Conservation (phyloP, 352 stramenopile species). For the Pythium aristosporum region DNA sequence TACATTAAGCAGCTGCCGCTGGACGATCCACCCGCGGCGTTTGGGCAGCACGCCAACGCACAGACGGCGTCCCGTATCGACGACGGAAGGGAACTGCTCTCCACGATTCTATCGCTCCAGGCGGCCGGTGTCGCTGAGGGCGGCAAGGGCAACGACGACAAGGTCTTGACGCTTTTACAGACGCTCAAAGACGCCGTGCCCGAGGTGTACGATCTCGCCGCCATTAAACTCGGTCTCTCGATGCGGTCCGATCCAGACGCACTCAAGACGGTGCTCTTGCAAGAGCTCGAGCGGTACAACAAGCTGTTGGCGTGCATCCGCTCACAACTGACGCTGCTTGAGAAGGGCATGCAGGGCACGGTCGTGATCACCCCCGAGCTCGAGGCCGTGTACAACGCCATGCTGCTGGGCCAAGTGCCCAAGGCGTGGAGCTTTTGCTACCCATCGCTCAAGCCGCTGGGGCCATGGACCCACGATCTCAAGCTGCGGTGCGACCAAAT, state of each 20-base stretch:
- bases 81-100: constrained; percentile 87
- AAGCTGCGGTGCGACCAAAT: constrained; percentile 90
- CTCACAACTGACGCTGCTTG: constrained; percentile 75
- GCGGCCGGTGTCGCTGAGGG: constrained; percentile 77
- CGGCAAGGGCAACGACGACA: constrained; percentile 87
- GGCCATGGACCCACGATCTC: constrained; percentile 92
- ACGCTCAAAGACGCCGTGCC: constrained; percentile 88
- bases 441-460: constrained; percentile 93
- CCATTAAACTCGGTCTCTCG: constrained; percentile 68
- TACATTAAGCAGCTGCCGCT: constrained; percentile 91
- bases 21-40: constrained; percentile 89
- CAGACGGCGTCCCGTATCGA: constrained; percentile 95
- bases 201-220: constrained; percentile 86
- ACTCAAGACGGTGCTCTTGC: constrained; percentile 93
- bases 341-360: constrained; percentile 91
- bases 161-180: constrained; percentile 80
- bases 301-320: constrained; percentile 82
- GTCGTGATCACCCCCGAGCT: constrained; percentile 95
- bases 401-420: constrained; percentile 89
- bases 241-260: constrained; percentile 86
- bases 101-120: constrained; percentile 90
- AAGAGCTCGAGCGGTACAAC: constrained; percentile 95
- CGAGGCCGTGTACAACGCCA: constrained; percentile 91
- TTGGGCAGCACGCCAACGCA: constrained; percentile 95
- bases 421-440: constrained; percentile 93